These are phyloP conservation scores for Tetracladium marchalianum DNA, from an alignment of 495 filamentous ascomycete species.

Conservation along the genomic window DNA sequence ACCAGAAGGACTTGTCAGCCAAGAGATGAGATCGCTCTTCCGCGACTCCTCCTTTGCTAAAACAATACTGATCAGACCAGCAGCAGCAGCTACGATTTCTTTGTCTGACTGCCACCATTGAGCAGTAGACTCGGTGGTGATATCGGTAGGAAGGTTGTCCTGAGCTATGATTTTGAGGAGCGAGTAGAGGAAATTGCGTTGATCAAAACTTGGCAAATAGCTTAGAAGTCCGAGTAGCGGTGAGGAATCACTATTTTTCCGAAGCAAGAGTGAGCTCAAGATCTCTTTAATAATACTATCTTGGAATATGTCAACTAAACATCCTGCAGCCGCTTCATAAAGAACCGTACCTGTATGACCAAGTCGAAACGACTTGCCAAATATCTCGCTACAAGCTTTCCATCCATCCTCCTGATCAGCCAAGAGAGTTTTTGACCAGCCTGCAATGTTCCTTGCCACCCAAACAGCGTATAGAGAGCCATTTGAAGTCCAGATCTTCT, in stretches of 20 bases:
- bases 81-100: conserved; percentile 33
- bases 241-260: conserved; percentile 22
- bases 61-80: conserved; percentile 32
- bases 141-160: conserved; percentile 17
- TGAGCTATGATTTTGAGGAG: conserved; percentile 51
- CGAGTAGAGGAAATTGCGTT: conserved; percentile 45
- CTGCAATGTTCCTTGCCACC: conserved; percentile 58
- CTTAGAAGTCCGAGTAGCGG: conserved; percentile 28
- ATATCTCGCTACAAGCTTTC: conserved; percentile 50
- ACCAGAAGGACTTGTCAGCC: conserved; percentile 56
- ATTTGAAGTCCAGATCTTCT: conserved; percentile 53
- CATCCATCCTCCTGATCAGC: conserved; percentile 31
- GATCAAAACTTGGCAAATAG: conserved; percentile 42
- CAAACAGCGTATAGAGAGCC: conserved; percentile 56
- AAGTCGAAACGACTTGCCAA: conserved; percentile 55
- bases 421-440: conserved; percentile 31
- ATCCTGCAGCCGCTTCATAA: not conserved
- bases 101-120: conserved; percentile 29
- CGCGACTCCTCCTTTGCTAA: conserved; percentile 25
- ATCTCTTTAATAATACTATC: conserved; percentile 19
- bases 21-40: conserved; percentile 50
- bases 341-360: conserved; percentile 58
- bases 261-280: conserved; percentile 9
- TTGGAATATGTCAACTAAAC: conserved; percentile 9
- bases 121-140: conserved; percentile 15